Evolutionary conservation across 1,139 yeast species (phyloP).

Genomic region (Taiozyma onychis): DNA sequence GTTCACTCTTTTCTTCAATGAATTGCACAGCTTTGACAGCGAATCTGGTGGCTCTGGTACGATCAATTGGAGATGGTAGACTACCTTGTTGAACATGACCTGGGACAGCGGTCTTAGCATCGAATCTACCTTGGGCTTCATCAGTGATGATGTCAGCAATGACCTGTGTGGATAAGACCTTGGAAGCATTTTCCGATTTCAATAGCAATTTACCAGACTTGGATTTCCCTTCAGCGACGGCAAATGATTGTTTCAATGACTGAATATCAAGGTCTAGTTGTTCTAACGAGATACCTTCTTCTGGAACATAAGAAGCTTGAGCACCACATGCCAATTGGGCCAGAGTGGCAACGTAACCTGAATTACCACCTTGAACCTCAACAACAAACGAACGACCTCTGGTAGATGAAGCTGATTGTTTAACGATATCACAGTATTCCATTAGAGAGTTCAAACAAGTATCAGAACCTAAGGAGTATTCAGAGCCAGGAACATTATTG

Average conservation of each 20-base stretch:
- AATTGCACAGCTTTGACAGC: slow-evolving; percentile 67
- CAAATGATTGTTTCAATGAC: slow-evolving; percentile 62
- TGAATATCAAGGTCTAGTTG: slow-evolving; percentile 75
- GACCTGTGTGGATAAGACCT: slow-evolving; percentile 59
- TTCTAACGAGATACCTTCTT: slow-evolving; percentile 67
- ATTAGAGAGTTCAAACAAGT: slow-evolving; percentile 90
- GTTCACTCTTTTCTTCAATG: slow-evolving; percentile 43
- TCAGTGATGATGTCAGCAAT: slow-evolving; percentile 66
- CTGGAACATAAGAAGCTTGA: slow-evolving; percentile 89
- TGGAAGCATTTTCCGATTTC: slow-evolving; percentile 64
- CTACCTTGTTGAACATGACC: slow-evolving; percentile 86
- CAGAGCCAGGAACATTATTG: slow-evolving; percentile 97
- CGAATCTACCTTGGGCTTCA: slow-evolving; percentile 61
- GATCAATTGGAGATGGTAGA: slow-evolving; percentile 72
- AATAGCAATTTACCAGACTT: slow-evolving; percentile 67
- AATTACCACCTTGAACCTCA: slow-evolving; percentile 96
- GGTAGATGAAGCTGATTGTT: slow-evolving; percentile 92
- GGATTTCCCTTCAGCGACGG: slow-evolving; percentile 70
- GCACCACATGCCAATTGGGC: slow-evolving; percentile 93
- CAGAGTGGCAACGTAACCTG: slow-evolving; percentile 87
- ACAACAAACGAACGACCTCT: slow-evolving; percentile 94
- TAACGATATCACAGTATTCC: slow-evolving; percentile 89
- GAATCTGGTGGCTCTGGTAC: slow-evolving; percentile 65
- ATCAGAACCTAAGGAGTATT: slow-evolving; percentile 88
- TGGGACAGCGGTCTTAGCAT: slow-evolving; percentile 72